Percentiles rank a stretch among this genome's conserved stretches.
Evolutionary conservation across 768 basidiomycete genomes (phyloP).

Genomic region (Tricholoma sp.): DNA sequence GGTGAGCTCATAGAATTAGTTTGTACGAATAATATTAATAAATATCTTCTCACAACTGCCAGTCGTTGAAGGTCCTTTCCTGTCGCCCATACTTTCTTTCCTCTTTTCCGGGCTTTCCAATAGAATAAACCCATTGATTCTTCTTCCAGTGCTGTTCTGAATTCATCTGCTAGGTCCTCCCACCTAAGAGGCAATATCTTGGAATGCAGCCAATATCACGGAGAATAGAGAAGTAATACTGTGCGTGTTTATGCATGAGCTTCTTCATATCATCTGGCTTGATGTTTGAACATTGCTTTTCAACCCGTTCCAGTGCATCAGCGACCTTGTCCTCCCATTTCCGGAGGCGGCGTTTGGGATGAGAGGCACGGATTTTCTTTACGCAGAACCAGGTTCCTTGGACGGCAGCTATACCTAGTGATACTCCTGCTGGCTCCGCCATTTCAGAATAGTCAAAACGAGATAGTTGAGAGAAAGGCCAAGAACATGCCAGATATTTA

Average conservation of each 20-base stretch:
- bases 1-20: too few species aligned
- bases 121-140: background rate
- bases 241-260: background rate
- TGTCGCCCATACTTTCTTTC: background rate
- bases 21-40: background rate
- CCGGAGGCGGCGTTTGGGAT: background rate
- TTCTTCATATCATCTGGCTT: background rate
- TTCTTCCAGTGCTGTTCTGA: background rate
- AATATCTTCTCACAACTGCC: background rate
- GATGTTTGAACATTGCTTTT: background rate
- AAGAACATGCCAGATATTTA: background rate
- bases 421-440: background rate
- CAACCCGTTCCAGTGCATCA: background rate
- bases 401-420: background rate
- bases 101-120: background rate
- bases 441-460: background rate
- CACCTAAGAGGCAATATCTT: background rate
- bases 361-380: background rate
- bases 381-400: background rate
- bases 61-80: background rate
- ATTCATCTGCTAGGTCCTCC: background rate
- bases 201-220: background rate
- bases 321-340: background rate
- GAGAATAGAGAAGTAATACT: background rate
- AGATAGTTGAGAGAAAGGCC: background rate